Evolutionary conservation across 306 rosid species (phyloP).

Genomic region (Spatholobus suberectus): DNA sequence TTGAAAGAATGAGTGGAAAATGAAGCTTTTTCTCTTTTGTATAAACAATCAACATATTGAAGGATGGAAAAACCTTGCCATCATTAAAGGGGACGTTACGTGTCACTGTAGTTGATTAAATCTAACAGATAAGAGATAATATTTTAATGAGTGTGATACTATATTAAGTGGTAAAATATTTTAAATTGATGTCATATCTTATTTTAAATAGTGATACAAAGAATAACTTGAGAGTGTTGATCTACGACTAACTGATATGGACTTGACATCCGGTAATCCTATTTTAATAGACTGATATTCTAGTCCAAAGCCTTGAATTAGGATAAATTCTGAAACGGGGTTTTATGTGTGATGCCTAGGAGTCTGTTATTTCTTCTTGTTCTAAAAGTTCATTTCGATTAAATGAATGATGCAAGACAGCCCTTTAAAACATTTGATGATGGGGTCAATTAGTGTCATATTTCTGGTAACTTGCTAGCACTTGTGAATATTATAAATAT

Average conservation of each 20-base stretch:
- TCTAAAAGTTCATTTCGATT: neutral
- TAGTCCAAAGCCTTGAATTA: neutral
- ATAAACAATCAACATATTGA: neutral
- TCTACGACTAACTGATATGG: neutral
- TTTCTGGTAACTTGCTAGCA: constrained; percentile 11
- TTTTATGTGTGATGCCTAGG: constrained; percentile 4
- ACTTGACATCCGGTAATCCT: constrained; percentile 13
- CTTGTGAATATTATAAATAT: neutral
- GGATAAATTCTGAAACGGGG: neutral
- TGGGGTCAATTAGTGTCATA: neutral
- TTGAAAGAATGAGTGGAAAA: too few relatives aligned
- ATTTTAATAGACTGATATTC: constrained; percentile 3
- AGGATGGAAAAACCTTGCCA: too few relatives aligned
- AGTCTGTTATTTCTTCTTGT: neutral
- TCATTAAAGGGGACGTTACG: neutral
- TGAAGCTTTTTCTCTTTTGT: neutral
- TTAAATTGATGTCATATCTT: neutral
- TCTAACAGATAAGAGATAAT: neutral
- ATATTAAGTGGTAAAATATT: neutral
- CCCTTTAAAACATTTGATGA: constrained; percentile 13
- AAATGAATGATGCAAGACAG: constrained; percentile 14
- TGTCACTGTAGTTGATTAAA: neutral
- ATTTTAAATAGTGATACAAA: neutral
- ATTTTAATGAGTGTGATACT: neutral
- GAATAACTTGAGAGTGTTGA: neutral